Conservation (phyloP, 352 stramenopile genomes). For the Pythium insidiosum region DNA sequence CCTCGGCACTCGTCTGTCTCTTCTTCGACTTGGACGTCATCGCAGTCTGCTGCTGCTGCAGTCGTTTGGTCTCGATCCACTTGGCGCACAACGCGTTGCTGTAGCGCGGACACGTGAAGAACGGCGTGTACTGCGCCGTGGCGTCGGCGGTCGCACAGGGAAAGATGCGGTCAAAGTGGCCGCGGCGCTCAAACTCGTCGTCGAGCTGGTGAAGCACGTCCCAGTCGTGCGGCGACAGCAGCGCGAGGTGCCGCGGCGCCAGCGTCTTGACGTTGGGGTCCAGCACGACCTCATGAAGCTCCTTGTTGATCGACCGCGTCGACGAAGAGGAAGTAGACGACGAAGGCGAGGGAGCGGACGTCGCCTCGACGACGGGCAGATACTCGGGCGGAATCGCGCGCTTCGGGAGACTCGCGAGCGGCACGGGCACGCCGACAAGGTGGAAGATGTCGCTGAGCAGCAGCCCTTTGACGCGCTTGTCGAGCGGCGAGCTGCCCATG, state of each 20-base stretch:
- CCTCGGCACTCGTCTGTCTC: too few species aligned
- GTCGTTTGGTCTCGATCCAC: constrained; percentile 38
- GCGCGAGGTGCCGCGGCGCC: constrained; percentile 35
- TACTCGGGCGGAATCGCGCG: constrained; percentile 16
- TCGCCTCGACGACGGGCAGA: not conserved
- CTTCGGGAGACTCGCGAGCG: constrained; percentile 18
- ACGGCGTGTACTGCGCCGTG: constrained; percentile 22
- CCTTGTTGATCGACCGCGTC: constrained; percentile 23
- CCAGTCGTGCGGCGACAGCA: constrained; percentile 51
- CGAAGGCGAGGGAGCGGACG: not conserved
- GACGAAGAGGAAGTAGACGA: not conserved
- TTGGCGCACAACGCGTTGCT: constrained; percentile 49
- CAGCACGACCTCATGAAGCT: constrained; percentile 51
- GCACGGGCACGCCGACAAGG: constrained; percentile 55
- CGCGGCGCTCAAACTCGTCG: constrained; percentile 57
- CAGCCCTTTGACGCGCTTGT: constrained; percentile 68
- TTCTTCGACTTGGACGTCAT: too few species aligned
- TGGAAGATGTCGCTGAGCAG: constrained; percentile 77
- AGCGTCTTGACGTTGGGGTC: constrained; percentile 31
- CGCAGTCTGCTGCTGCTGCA: too few species aligned
- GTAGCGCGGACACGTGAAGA: constrained; percentile 60
- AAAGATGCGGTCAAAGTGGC: constrained; percentile 71
- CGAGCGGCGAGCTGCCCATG: constrained; percentile 68
- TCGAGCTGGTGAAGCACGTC: constrained; percentile 55
- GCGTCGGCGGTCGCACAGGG: constrained; percentile 17